Evolutionary conservation across 2,329 filamentous ascomycete genomes (phyloP).

Genomic region (Aspergillus fructus): DNA sequence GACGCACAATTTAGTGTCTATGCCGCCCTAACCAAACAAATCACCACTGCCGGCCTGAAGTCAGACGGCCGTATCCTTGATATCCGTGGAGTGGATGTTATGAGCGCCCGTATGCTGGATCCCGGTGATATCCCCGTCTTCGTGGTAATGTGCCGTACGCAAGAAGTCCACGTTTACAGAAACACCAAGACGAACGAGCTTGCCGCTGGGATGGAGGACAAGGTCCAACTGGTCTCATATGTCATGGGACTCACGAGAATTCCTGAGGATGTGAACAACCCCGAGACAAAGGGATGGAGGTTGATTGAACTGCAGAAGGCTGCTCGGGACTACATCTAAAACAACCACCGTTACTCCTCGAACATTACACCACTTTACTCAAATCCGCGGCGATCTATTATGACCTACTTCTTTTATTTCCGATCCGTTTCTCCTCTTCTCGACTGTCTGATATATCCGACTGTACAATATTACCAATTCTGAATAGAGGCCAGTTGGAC

Average conservation of each 20-base stretch:
- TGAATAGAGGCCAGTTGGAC: conserved; percentile 37
- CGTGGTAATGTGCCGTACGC: conserved; percentile 92
- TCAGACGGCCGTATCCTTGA: conserved; percentile 94
- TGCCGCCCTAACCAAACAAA: conserved; percentile 93
- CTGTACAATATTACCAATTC: conserved; percentile 41
- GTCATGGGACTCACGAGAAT: conserved; percentile 93
- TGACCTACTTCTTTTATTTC: conserved; percentile 7
- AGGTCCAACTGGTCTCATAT: conserved; percentile 96
- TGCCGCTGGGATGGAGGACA: conserved; percentile 97
- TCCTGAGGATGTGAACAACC: conserved; percentile 93
- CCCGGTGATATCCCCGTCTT: conserved; percentile 72
- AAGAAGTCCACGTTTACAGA: conserved; percentile 95
- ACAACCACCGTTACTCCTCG: not conserved
- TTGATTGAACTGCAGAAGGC: conserved; percentile 99
- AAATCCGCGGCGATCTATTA: conserved; percentile 16
- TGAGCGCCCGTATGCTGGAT: conserved; percentile 48
- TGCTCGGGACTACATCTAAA: conserved; percentile 80
- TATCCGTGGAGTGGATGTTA: conserved; percentile 84
- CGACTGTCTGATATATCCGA: conserved; percentile 31
- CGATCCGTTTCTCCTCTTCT: conserved; percentile 20
- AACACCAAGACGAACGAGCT: conserved; percentile 87
- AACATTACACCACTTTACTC: conserved; percentile 12
- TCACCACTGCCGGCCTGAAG: conserved; percentile 87
- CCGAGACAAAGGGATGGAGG: conserved; percentile 94
- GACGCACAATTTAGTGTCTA: conserved; percentile 97